Evolutionary conservation across 306 rosid species (phyloP).

Genomic region (Gastrolobium villosum): DNA sequence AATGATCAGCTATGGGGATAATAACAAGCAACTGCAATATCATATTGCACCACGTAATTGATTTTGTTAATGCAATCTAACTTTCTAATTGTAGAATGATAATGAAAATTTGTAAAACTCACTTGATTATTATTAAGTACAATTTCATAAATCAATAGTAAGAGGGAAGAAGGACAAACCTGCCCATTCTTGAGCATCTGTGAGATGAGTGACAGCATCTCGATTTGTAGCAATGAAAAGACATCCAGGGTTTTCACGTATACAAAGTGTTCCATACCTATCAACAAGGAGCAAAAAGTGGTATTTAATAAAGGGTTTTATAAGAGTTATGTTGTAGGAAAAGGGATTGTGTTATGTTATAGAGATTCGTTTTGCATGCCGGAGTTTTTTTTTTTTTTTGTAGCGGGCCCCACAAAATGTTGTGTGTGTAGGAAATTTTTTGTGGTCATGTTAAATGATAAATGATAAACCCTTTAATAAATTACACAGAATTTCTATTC

Average conservation of each 20-base stretch:
- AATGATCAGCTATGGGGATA: constrained; percentile 18
- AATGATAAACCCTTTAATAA: no score
- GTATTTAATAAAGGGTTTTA: constrained; percentile 22
- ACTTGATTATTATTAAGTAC: constrained; percentile 24
- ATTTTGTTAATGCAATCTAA: not conserved
- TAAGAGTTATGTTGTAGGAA: no score
- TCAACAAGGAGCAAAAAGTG: constrained; percentile 39
- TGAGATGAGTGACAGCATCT: constrained; percentile 99
- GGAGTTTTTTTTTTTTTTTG: no score
- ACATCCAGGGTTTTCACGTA: constrained; percentile 99
- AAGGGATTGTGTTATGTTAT: no score
- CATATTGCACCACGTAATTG: not conserved
- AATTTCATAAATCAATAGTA: constrained; percentile 24
- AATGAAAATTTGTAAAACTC: not conserved
- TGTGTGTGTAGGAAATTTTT: no score
- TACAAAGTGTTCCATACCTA: constrained; percentile 95
- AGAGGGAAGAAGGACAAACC: constrained; percentile 61
- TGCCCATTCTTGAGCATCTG: constrained; percentile 99
- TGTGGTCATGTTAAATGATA: no score
- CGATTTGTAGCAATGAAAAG: constrained; percentile 97
- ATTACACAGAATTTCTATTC: not conserved
- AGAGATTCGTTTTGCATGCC: no score
- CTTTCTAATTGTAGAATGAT: not conserved
- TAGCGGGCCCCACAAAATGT: no score
- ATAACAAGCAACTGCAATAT: constrained; percentile 9